phyloP scores from a whole-genome alignment of 768 basidiomycete species.

The Steccherinum ochraceum region DNA sequence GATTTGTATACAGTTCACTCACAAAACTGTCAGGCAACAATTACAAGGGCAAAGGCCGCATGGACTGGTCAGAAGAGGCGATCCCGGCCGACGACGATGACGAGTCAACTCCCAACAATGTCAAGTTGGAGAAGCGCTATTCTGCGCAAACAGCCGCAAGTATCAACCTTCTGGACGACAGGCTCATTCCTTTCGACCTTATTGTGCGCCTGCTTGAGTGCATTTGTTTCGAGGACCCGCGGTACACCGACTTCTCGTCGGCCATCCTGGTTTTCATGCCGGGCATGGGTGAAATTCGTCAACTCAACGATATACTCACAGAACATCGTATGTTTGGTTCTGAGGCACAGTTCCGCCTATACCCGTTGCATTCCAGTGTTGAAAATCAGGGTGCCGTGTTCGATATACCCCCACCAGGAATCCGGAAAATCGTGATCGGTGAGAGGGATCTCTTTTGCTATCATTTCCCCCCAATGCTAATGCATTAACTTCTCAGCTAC shows the following conservation, averaged over 20 bases:
- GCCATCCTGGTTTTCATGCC: conserved; percentile 93
- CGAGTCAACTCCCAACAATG: conserved; percentile 31
- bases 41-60: conserved; percentile 53
- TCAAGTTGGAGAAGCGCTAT: conserved; percentile 74
- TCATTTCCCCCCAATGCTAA: conserved; percentile 2
- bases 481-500: conserved; percentile 54
- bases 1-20: background rate
- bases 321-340: conserved; percentile 72
- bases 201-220: conserved; percentile 78
- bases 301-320: conserved; percentile 71
- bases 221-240: conserved; percentile 65
- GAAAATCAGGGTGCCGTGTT: conserved; percentile 91
- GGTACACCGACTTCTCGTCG: conserved; percentile 52
- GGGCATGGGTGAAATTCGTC: conserved; percentile 88
- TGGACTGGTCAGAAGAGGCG: conserved; percentile 79
- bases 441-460: conserved; percentile 18
- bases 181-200: conserved; percentile 86
- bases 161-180: conserved; percentile 81
- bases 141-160: conserved; percentile 68
- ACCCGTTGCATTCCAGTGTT: conserved; percentile 88
- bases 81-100: conserved; percentile 57
- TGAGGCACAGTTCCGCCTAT: conserved; percentile 59
- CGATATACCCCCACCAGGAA: conserved; percentile 71
- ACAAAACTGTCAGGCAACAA: conserved; percentile 28
- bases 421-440: conserved; percentile 95